Base-by-base conservation (phyloP, 129 eudicot species). In the Helichrysum umbraculigerum region DNA sequence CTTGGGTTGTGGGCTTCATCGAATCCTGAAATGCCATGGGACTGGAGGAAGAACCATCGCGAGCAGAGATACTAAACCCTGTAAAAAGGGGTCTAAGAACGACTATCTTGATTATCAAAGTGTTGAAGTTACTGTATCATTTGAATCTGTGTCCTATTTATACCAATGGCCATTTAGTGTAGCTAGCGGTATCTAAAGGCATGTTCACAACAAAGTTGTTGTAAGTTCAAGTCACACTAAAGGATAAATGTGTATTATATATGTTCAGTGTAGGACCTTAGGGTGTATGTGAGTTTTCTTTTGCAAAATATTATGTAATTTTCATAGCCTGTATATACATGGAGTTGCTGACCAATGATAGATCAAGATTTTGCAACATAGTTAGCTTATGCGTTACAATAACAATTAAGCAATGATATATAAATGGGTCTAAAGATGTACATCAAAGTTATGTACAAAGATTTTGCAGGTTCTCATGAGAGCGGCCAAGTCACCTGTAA, bases 21-120 rank as follows among this genome's bases (percentile, higher is more conserved):
- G 6, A 85, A 92, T 80, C 97, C 97, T 4, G 92, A 92, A 79
- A 90, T 81, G 85, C 97, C 97, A 82, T 92, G 97, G 97, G 88
- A 92, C 47, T 92, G 88, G 86, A 85, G 97, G 63, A 92, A 70
- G 86, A 73, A 92, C 70, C 77, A 78, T 30, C 92, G 96, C 35
- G 76, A 87, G 52, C 81, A 86, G 21, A 66, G 71, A 66, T 66
- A 66, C 35, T 35, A 34, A 66, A 35, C 6, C 6, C 44, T 33
- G 70, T 14, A 66, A 66, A 34, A 6, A 54, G 60, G 71, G 29
- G 7, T 35, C 29, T 34, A 66, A 35, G 47, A n/a, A 35, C 12
- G 19, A 34, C 50, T 33, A 33, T 66, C 15, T 66, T 34, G 7
- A 35, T 66, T 0, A 34, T 20, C 32, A n/a, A n/a, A 66, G 28